phyloP scores from a whole-genome alignment of 2,329 filamentous ascomycete species.

The Alternaria incomplexa region DNA sequence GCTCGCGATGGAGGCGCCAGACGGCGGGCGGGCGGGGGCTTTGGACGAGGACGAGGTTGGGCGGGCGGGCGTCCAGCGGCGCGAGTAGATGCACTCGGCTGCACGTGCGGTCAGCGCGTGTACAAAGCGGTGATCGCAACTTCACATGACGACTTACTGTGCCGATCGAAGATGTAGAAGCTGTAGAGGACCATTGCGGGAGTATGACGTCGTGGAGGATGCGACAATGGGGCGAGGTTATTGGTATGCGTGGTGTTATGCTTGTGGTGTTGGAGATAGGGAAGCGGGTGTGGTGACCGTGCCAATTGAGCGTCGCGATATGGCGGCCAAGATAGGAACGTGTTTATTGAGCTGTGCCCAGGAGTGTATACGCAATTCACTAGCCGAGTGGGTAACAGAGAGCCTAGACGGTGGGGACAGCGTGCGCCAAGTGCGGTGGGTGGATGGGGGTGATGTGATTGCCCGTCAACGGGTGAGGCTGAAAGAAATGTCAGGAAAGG shows the following conservation, averaged over 20 bases:
- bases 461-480: constrained; percentile 15
- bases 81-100: constrained; percentile 98
- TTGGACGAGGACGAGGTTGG: constrained; percentile 56
- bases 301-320: background rate
- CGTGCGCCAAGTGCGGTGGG: constrained; percentile 1
- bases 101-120: constrained; percentile 28
- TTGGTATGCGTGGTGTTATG: background rate
- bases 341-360: too few species aligned
- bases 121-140: background rate
- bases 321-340: background rate
- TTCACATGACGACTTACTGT: constrained; percentile 68
- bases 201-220: background rate
- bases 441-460: background rate
- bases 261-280: constrained; percentile 2
- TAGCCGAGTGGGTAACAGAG: background rate
- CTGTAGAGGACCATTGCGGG: constrained; percentile 86
- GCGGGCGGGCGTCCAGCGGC: constrained; percentile 71
- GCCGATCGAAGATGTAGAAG: constrained; percentile 98
- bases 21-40: constrained; percentile 54
- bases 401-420: background rate
- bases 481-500: constrained; percentile 12
- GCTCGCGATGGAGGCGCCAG: constrained; percentile 54
- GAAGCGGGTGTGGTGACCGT: background rate
- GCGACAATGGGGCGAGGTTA: background rate
- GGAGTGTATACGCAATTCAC: background rate